These are phyloP conservation scores for Wallemia ichthyophaga DNA, from an alignment of 1,284 basidiomycete genomes.

Conservation along the genomic window DNA sequence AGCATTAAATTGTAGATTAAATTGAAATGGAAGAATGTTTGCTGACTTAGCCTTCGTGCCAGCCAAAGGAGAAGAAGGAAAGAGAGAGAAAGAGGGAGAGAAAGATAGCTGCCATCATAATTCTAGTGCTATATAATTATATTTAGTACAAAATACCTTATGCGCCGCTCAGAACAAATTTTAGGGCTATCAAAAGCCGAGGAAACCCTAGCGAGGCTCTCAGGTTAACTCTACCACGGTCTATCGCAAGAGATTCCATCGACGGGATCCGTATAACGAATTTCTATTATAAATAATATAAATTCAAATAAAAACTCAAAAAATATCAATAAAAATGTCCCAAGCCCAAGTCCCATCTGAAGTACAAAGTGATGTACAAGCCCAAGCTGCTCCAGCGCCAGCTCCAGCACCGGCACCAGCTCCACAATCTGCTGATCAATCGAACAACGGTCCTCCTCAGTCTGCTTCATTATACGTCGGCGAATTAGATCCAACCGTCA, in stretches of 20 bases:
- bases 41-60: not conserved
- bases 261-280: not conserved
- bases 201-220: not conserved
- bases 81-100: not conserved
- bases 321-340: slow-evolving; percentile 1
- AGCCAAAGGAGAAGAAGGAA: not conserved
- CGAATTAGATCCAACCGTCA: slow-evolving; percentile 88
- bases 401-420: slow-evolving; percentile 27
- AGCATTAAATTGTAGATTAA: not conserved
- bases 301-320: slow-evolving; percentile 1
- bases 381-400: slow-evolving; percentile 14
- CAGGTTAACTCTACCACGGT: not conserved
- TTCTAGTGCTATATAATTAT: not conserved
- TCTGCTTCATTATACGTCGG: slow-evolving; percentile 94
- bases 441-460: slow-evolving; percentile 30
- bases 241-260: not conserved
- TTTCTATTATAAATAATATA: not conserved
- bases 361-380: slow-evolving; percentile 2
- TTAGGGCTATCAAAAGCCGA: not conserved
- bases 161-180: too few species aligned
- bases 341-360: not conserved
- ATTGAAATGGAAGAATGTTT: not conserved
- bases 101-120: too few species aligned
- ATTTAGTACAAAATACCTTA: too few species aligned
- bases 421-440: slow-evolving; percentile 23